Evolutionary conservation across 176 grass and related monocot species (phyloP).

Genomic region (Cymbopogon citratus): DNA sequence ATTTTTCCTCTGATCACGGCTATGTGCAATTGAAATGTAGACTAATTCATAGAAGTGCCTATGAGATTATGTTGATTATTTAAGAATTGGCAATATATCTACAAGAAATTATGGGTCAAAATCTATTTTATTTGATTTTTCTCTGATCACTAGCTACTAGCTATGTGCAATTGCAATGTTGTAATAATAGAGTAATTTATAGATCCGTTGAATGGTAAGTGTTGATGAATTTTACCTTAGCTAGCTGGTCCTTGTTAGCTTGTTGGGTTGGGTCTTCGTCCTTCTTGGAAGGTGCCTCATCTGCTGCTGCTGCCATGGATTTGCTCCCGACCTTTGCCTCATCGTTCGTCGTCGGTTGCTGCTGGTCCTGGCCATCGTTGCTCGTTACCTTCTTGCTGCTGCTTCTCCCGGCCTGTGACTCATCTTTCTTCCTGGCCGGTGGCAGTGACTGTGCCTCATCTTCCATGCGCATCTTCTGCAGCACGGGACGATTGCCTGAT

Average conservation of each 20-base stretch:
- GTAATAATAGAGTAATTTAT: too few species aligned
- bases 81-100: too few species aligned
- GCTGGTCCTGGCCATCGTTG: not conserved
- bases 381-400: not conserved
- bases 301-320: not conserved
- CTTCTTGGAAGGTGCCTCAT: not conserved
- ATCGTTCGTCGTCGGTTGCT: not conserved
- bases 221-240: not conserved
- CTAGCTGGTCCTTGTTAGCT: not conserved
- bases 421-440: not conserved
- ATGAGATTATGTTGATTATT: too few species aligned
- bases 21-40: too few species aligned
- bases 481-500: not conserved
- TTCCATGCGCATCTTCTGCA: not conserved
- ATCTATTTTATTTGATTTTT: not conserved
- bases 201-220: not conserved
- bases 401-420: not conserved
- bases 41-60: too few species aligned
- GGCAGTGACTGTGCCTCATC: not conserved
- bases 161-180: too few species aligned
- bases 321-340: not conserved
- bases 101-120: too few species aligned
- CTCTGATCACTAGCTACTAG: not conserved
- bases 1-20: too few species aligned
- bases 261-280: not conserved